Conservation (phyloP, 305 asterid species). For the Ajuga reptans region DNA sequence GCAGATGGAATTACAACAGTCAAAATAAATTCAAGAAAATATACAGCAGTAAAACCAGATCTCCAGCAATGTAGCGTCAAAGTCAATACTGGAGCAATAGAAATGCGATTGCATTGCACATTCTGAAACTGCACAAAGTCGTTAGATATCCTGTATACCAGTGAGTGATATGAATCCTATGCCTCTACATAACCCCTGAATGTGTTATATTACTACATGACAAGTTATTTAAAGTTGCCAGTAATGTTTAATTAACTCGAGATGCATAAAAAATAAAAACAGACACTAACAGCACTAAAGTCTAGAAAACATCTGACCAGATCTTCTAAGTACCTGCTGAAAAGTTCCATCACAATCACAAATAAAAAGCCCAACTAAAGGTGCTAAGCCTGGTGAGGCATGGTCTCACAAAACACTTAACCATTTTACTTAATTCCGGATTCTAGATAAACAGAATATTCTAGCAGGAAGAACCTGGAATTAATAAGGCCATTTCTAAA, state of each 20-base stretch:
- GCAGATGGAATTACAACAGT: neutral
- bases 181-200: neutral
- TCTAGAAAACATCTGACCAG: neutral
- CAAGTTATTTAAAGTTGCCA: neutral
- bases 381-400: conserved; percentile 12
- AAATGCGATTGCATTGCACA: neutral
- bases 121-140: neutral
- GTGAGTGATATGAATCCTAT: neutral
- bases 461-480: conserved; percentile 9
- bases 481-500: conserved; percentile 25
- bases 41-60: neutral
- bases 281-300: neutral
- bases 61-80: conserved; percentile 4
- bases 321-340: neutral
- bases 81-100: neutral
- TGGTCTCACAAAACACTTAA: conserved; percentile 14
- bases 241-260: neutral
- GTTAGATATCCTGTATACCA: neutral
- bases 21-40: neutral
- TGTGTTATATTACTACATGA: neutral
- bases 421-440: conserved; percentile 13
- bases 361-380: neutral
- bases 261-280: neutral
- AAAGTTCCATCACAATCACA: neutral
- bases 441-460: conserved; percentile 16